A percentile compares a stretch with the other conserved stretches of the same genome.
phyloP scores from a whole-genome alignment of 371 early-diverging fungal species.

The Dichotomocladium elegans region DNA sequence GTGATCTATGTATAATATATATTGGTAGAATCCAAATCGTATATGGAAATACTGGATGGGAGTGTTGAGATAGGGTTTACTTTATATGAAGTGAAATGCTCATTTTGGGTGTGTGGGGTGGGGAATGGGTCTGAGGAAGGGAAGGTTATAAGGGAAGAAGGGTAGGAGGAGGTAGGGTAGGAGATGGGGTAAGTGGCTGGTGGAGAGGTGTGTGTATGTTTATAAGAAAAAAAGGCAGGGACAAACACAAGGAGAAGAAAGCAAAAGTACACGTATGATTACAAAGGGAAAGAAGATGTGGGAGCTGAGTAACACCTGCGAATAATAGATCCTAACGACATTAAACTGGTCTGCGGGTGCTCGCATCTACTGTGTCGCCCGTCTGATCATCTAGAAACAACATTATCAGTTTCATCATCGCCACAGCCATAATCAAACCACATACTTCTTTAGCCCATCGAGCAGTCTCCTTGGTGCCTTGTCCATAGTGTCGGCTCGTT shows the following conservation, averaged over 20 bases:
- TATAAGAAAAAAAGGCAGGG: not conserved
- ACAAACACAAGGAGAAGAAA: constrained; percentile 1
- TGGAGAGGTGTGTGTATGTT: constrained; percentile 1
- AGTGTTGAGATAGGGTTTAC: not conserved
- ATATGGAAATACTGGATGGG: not conserved
- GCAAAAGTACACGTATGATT: constrained; percentile 14
- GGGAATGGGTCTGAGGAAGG: not conserved
- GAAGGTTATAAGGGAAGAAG: not conserved
- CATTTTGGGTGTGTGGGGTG: constrained; percentile 2
- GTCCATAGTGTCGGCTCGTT: constrained; percentile 54
- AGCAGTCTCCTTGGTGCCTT: constrained; percentile 69
- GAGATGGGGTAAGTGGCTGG: not conserved
- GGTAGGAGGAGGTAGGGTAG: not conserved
- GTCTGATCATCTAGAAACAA: constrained; percentile 10
- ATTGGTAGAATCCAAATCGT: not conserved
- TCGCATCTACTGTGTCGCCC: constrained; percentile 10
- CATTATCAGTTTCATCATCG: not conserved
- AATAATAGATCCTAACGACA: constrained; percentile 1
- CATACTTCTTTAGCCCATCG: constrained; percentile 76
- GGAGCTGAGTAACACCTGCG: not conserved
- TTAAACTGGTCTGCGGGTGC: not conserved
- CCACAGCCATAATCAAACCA: not conserved
- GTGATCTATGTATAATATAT: too few species aligned
- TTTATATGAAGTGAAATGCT: constrained; percentile 5
- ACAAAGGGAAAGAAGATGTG: constrained; percentile 2